These are phyloP conservation scores for Aaosphaeria pasadenensis DNA, from an alignment of 2,329 filamentous ascomycete genomes.

Conservation along the genomic window DNA sequence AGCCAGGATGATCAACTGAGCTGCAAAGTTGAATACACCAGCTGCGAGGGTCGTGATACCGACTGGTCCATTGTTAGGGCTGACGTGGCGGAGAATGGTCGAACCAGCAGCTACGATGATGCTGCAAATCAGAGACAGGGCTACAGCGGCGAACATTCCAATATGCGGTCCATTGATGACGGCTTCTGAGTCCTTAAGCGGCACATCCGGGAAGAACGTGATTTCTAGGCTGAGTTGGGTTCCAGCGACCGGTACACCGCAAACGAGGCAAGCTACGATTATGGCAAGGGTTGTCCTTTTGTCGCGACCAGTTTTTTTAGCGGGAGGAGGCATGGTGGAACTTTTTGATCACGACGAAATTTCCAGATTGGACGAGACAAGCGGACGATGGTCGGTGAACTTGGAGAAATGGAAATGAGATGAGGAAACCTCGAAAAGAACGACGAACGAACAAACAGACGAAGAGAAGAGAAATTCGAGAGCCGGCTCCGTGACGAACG, in stretches of 20 bases:
- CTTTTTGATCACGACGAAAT: background rate
- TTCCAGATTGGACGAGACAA: background rate
- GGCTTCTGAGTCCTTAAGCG: conserved; percentile 1
- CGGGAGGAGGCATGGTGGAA: background rate
- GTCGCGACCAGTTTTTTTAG: background rate
- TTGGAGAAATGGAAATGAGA: background rate
- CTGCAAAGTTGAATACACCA: conserved; percentile 1
- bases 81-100: conserved; percentile 5
- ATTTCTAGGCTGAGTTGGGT: conserved; percentile 5
- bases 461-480: background rate
- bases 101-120: conserved; percentile 3
- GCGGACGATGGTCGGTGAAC: background rate
- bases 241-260: conserved; percentile 5
- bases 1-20: conserved; percentile 5
- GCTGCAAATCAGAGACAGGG: conserved; percentile 2
- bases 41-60: conserved; percentile 3
- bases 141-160: conserved; percentile 5
- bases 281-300: conserved; percentile 5
- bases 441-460: background rate
- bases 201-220: conserved; percentile 2
- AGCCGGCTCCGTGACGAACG: background rate
- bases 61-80: conserved; percentile 2
- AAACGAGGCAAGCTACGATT: conserved; percentile 2
- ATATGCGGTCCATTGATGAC: conserved; percentile 5
- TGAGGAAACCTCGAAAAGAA: background rate